A percentile compares a stretch with the other conserved stretches of the same genome.
Conservation (phyloP, 1,139 yeast genomes). For the Taiozyma sp. region DNA sequence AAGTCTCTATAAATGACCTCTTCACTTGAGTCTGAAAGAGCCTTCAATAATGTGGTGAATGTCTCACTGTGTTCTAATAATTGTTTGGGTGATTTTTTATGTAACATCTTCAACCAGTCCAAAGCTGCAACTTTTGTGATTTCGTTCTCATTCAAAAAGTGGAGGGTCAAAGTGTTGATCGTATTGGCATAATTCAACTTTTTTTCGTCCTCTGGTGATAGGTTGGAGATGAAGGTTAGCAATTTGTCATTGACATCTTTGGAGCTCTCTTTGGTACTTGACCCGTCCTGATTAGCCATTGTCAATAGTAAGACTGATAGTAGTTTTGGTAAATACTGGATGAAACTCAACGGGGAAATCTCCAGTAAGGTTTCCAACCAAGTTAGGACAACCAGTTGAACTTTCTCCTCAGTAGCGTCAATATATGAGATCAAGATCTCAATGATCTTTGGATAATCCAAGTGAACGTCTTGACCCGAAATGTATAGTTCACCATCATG, state of each 20-base stretch:
- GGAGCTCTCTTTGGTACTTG: slow-evolving; percentile 44
- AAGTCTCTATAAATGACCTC: slow-evolving; percentile 77
- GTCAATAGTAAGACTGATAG: slow-evolving; percentile 51
- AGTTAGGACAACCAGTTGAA: slow-evolving; percentile 70
- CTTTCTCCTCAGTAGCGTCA: slow-evolving; percentile 62
- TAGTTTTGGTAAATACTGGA: slow-evolving; percentile 57
- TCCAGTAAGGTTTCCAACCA: slow-evolving; percentile 79
- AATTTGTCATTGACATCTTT: slow-evolving; percentile 46
- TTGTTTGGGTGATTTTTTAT: slow-evolving; percentile 62
- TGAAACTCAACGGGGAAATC: slow-evolving; percentile 71
- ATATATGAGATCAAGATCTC: slow-evolving; percentile 76
- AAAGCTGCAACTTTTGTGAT: slow-evolving; percentile 79
- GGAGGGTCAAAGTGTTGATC: slow-evolving; percentile 54
- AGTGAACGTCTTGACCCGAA: slow-evolving; percentile 82
- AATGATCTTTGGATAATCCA: slow-evolving; percentile 77
- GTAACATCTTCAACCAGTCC: slow-evolving; percentile 87
- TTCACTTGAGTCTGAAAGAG: slow-evolving; percentile 81
- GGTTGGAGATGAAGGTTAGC: slow-evolving; percentile 36
- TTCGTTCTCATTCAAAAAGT: slow-evolving; percentile 66
- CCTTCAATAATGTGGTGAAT: slow-evolving; percentile 71
- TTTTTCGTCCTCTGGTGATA: slow-evolving; percentile 29
- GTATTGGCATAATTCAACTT: slow-evolving; percentile 51
- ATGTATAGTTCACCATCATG: slow-evolving; percentile 54
- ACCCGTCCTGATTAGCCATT: slow-evolving; percentile 45
- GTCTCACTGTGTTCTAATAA: slow-evolving; percentile 60